phyloP scores from a whole-genome alignment of 2,329 filamentous ascomycete genomes.

The Diaporthe citrichinensis region DNA sequence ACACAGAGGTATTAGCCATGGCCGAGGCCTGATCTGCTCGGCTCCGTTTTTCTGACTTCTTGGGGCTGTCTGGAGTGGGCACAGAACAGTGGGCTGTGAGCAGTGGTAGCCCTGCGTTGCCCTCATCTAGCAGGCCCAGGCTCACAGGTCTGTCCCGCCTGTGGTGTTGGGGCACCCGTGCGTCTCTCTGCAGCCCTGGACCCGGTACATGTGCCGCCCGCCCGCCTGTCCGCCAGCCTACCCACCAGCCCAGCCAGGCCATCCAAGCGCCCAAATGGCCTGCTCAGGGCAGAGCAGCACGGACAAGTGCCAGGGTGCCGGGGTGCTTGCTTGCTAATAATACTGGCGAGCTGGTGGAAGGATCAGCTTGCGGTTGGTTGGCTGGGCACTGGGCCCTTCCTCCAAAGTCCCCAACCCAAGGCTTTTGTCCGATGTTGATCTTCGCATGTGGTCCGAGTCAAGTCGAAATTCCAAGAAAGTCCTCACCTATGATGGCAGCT shows the following conservation, averaged over 20 bases:
- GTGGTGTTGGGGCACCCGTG: conserved; percentile 25
- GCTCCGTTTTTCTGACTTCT: conserved; percentile 3
- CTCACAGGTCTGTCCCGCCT: background rate
- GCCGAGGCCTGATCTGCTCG: background rate
- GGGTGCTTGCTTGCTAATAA: conserved; percentile 22
- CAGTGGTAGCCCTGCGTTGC: conserved; percentile 10
- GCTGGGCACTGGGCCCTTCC: conserved; percentile 31
- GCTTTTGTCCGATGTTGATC: conserved; percentile 29
- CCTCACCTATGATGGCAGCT: conserved; percentile 11
- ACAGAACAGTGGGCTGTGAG: background rate
- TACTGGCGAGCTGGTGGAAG: conserved; percentile 35
- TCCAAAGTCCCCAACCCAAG: conserved; percentile 12
- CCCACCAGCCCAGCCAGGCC: background rate
- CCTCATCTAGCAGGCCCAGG: background rate
- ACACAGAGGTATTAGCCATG: background rate
- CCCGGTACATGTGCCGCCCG: conserved; percentile 29
- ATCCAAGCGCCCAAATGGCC: background rate
- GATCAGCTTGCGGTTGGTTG: conserved; percentile 30
- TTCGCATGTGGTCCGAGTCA: conserved; percentile 22
- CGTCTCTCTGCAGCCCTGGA: conserved; percentile 21
- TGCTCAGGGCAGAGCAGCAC: background rate
- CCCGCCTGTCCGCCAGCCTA: background rate
- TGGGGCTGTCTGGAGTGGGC: conserved; percentile 21
- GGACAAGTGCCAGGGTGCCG: background rate
- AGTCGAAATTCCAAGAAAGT: conserved; percentile 23